phyloP scores from a whole-genome alignment of 129 eudicot genomes.

The Helianthus tuberosus region DNA sequence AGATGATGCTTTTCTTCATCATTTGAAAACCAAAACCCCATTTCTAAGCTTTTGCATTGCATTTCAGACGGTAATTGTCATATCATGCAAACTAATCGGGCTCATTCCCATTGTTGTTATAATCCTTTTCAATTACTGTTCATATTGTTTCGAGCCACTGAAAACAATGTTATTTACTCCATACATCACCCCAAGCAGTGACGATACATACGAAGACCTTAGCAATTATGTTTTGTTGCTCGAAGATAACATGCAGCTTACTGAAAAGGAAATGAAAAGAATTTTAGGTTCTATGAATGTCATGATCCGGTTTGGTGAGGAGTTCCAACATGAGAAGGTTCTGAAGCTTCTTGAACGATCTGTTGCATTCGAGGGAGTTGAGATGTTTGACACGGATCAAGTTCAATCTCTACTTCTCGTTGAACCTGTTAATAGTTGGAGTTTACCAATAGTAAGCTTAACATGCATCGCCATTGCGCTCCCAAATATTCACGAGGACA shows the following conservation, averaged over 20 bases:
- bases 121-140: not conserved
- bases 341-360: not conserved
- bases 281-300: conserved; percentile 5
- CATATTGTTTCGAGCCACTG: not conserved
- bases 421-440: not conserved
- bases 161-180: not conserved
- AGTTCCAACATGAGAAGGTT: not conserved
- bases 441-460: conserved; percentile 16
- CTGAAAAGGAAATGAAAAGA: not conserved
- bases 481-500: not conserved
- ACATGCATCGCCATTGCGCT: conserved; percentile 8
- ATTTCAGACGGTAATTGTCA: not conserved
- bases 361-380: not conserved
- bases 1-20: not conserved
- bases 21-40: not conserved
- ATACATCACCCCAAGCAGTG: not conserved
- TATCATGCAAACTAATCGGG: conserved; percentile 6
- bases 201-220: too few relatives aligned
- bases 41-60: conserved; percentile 2
- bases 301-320: not conserved
- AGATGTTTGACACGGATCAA: not conserved
- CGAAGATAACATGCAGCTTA: not conserved
- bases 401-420: not conserved
- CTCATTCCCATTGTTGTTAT: not conserved
- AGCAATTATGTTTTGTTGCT: not conserved